Evolutionary conservation across 1,284 basidiomycete genomes (phyloP).

Genomic region (Cystobasidium slooffiae): DNA sequence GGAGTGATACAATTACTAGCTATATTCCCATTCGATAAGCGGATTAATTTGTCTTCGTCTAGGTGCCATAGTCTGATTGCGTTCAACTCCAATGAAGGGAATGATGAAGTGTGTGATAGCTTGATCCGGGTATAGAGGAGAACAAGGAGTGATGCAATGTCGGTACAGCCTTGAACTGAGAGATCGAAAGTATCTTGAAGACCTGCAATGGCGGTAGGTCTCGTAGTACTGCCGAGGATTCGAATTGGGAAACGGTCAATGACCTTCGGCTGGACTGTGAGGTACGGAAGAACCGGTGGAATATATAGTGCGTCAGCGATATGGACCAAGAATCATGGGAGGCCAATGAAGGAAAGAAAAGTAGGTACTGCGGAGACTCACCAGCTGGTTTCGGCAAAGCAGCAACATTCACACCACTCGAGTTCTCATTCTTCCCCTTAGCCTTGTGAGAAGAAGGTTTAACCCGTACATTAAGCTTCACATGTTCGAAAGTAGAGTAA

Average conservation of each 20-base stretch:
- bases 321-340: too few relatives aligned
- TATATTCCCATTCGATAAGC: conserved; percentile 7
- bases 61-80: conserved; percentile 19
- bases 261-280: conserved; percentile 2
- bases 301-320: neutral
- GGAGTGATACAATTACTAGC: conserved; percentile 19
- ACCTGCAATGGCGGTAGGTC: neutral
- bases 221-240: conserved; percentile 18
- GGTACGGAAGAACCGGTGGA: neutral
- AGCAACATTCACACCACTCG: neutral
- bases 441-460: neutral
- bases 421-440: neutral
- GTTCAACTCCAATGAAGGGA: conserved; percentile 7
- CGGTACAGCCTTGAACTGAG: conserved; percentile 14
- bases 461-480: conserved; percentile 22
- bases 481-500: conserved; percentile 19
- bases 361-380: neutral
- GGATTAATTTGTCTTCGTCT: conserved; percentile 13
- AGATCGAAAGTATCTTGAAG: conserved; percentile 14
- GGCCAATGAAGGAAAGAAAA: neutral
- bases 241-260: conserved; percentile 27
- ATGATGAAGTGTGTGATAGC: neutral
- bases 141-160: conserved; percentile 11
- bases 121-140: conserved; percentile 14
- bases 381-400: neutral